Base-by-base conservation (phyloP, 2,329 filamentous ascomycete species). In the Talaromyces atroroseus region DNA sequence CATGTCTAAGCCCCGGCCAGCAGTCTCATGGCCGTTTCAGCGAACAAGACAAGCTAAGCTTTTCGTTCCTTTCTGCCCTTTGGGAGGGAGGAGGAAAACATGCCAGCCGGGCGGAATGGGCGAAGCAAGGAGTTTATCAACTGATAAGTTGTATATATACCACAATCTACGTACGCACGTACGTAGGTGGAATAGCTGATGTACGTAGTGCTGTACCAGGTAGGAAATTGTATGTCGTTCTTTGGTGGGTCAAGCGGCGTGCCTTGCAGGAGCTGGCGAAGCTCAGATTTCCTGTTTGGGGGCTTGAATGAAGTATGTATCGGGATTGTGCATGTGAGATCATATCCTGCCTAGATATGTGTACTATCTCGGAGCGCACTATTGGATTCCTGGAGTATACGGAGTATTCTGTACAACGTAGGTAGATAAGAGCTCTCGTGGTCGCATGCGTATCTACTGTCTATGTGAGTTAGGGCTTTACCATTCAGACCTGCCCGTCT, bases 81-180 rank as follows among this genome's bases (percentile, higher is more conserved):
- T 20, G 18, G 40, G 40, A 18, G 18, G 38, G 38, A 26, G 24
- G 5, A 44, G 16, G 40, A 23, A 11, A 44, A 44, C 40, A 44
- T 44, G 18, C 40, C 40, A 57, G 24, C 32, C 50, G 38, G 21
- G 32, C 32, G 40, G 40, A 55, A 58, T 52, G 58, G 55, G 58
- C 48, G 49, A 58, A 57, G 52, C 58, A 57, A 59, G 55, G 58
- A 20, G 23, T 48, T 18, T 12, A 47, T 20, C 46, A n/a, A 48
- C 46, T 5, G 23, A 48, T 32, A 23, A 44, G 40, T 20, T 21
- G 23, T 48, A 32, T 48, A 29, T 32, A 32, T 16, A 26, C 21
- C 29, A 18, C 11, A 6, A 29, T 24, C 38, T 18, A 42, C 16
- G 8, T 50, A 20, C 7, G 29, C 12, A 52, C 5, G 26, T 29